Evolutionary conservation across 805 yeast genomes (phyloP).

Genomic region (Blastobotrys terrestris): DNA sequence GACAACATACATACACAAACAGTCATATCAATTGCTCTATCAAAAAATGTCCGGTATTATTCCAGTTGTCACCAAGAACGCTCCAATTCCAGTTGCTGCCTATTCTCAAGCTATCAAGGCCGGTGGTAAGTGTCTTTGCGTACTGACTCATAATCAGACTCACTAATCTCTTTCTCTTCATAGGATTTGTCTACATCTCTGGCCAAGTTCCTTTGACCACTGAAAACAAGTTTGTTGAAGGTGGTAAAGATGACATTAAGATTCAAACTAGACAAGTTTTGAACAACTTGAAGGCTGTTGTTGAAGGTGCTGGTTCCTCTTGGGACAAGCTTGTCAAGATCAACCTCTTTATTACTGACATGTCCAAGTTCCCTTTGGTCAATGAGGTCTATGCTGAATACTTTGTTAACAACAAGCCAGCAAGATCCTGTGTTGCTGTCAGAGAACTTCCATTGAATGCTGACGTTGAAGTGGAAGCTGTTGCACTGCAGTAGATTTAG

Average conservation of each 20-base stretch:
- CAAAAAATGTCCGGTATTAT: constrained; percentile 8
- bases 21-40: neutral
- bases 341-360: constrained; percentile 86
- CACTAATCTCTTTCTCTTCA: neutral
- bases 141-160: constrained; percentile 12
- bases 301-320: constrained; percentile 80
- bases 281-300: constrained; percentile 46
- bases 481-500: constrained; percentile 58
- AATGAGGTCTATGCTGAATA: constrained; percentile 69
- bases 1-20: neutral
- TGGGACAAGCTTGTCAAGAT: constrained; percentile 81
- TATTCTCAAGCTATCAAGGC: constrained; percentile 95
- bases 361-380: constrained; percentile 76
- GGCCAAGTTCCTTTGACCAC: constrained; percentile 93
- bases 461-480: constrained; percentile 82
- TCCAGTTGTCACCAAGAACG: constrained; percentile 31
- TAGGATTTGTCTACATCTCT: constrained; percentile 78
- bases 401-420: constrained; percentile 49
- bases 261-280: constrained; percentile 36
- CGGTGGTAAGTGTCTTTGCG: constrained; percentile 38
- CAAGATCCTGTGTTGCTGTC: constrained; percentile 97
- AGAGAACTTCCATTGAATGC: constrained; percentile 83
- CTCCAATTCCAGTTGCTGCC: constrained; percentile 96
- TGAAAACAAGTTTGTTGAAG: constrained; percentile 69
- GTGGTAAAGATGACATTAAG: constrained; percentile 60